A percentile compares a stretch with the other conserved stretches of the same genome.
Conservation (phyloP, 2,329 filamentous ascomycete genomes). For the Graphilbum ipis-grandicollis region DNA sequence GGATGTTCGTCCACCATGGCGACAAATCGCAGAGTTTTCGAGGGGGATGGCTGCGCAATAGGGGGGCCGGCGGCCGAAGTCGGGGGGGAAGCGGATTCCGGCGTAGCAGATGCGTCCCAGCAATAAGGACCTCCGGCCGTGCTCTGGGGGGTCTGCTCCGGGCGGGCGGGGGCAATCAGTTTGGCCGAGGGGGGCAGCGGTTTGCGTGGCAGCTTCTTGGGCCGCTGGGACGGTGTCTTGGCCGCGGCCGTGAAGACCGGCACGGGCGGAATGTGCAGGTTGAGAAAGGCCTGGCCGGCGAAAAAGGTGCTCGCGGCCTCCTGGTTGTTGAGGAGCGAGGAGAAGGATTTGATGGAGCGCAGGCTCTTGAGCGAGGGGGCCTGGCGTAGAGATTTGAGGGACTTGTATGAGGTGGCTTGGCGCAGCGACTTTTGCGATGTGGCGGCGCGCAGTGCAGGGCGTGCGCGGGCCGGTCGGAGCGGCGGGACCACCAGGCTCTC, state of each 20-base stretch:
- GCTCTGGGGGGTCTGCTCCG: slow-evolving; percentile 1
- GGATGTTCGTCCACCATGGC: slow-evolving; percentile 30
- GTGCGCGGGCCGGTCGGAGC: slow-evolving; percentile 27
- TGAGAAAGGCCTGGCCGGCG: slow-evolving; percentile 21
- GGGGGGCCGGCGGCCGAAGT: slow-evolving; percentile 4
- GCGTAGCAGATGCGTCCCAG: not conserved
- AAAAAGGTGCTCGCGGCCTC: slow-evolving; percentile 24
- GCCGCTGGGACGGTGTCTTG: slow-evolving; percentile 1
- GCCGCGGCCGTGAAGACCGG: slow-evolving; percentile 10
- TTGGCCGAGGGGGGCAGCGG: not conserved
- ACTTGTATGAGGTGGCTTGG: slow-evolving; percentile 30
- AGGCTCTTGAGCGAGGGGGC: slow-evolving; percentile 27
- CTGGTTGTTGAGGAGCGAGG: slow-evolving; percentile 22
- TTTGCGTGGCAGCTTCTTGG: not conserved
- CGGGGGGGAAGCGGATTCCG: slow-evolving; percentile 1
- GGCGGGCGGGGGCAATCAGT: slow-evolving; percentile 1
- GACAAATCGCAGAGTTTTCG: slow-evolving; percentile 10
- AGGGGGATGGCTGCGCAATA: slow-evolving; percentile 4
- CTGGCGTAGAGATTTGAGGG: slow-evolving; percentile 24
- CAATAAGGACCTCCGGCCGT: not conserved
- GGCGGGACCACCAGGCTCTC: slow-evolving; percentile 43
- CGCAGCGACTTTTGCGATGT: slow-evolving; percentile 27
- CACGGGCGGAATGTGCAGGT: slow-evolving; percentile 16
- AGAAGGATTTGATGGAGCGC: slow-evolving; percentile 31
- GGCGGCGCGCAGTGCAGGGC: slow-evolving; percentile 14